Evolutionary conservation across 2,329 filamentous ascomycete genomes (phyloP), one percentile per base, ranked within the genome.

Genomic region (Ophiosphaerella herpotricha): DNA sequence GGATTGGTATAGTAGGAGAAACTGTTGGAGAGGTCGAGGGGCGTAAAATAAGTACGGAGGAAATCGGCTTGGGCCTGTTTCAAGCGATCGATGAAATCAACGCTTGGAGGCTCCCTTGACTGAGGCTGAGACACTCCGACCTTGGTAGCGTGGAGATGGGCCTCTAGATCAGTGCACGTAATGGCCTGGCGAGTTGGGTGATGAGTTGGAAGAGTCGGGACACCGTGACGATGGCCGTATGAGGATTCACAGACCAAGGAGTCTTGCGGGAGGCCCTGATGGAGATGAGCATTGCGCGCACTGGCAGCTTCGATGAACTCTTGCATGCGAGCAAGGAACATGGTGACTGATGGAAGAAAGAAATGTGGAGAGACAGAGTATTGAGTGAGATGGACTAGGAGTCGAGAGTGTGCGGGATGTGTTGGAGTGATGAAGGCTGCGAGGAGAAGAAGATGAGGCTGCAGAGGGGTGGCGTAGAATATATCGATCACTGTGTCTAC

Each of bases 261-360:
- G 14, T 50, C 33, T 35, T 46, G 33, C 11, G 53, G 38, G 36
- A 53, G 41, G 34, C 39, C n/a, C 55, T 68, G 61, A 46, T 57
- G 44, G 44, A 50, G n/a, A 44, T 61, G 46, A 61, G 58, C 51
- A 42, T 46, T 60, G 42, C 61, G 52, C 24, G 57, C 55, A 35
- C 57, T 52, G 48, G 63, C 65, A 43, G 57, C 55, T 54, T 57
- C 57, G 34, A 67, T 56, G 57, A 70, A 54, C 37, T 23, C 50
- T 29, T 63, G 54, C 32, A 66, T 56, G 47, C 61, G 57, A 48
- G 46, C 42, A 12, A 53, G 46, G 42, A 55, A 41, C 64, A 68
- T 68, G 33, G 39, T 57, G 51, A 18, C 23, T 38, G 39, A 38
- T 39, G 7, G 36, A 37, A 23, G 23, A 23, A 46, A 38, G 32